Percentiles rank a stretch among this genome's conserved stretches.
These are phyloP conservation scores for Apiospora hydei DNA, from an alignment of 2,329 filamentous ascomycete genomes.

Conservation along the genomic window DNA sequence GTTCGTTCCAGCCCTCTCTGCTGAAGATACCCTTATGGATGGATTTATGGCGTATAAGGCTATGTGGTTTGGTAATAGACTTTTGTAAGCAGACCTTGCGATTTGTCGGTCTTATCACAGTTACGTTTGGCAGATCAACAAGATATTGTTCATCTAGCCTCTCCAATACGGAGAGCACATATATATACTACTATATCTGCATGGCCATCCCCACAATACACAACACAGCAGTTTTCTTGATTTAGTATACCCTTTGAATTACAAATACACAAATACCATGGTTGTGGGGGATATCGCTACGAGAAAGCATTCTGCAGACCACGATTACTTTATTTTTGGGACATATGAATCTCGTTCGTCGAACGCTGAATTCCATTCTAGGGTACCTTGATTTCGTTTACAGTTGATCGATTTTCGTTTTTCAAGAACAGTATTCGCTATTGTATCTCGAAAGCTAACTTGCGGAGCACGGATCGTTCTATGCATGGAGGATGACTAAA, in stretches of 20 bases:
- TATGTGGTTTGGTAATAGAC: constrained; percentile 1
- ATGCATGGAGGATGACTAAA: not conserved
- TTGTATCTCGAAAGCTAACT: no score
- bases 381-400: not conserved
- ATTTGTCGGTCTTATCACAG: not conserved
- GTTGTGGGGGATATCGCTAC: not conserved
- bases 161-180: not conserved
- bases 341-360: not conserved
- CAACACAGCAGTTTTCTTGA: not conserved
- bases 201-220: not conserved
- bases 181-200: not conserved
- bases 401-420: not conserved
- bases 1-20: constrained; percentile 15
- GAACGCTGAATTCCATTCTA: not conserved
- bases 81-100: constrained; percentile 20
- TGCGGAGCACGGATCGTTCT: no score
- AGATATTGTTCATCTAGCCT: not conserved
- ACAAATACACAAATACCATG: not conserved
- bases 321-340: not conserved
- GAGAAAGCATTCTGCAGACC: not conserved
- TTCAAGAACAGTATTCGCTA: not conserved
- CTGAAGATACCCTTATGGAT: constrained; percentile 21
- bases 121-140: not conserved
- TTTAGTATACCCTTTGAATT: not conserved
- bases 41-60: constrained; percentile 13